Evolutionary conservation across 1,284 basidiomycete genomes (phyloP), one percentile per base, ranked within the genome.

Genomic region (Xerocomus nothofagi): DNA sequence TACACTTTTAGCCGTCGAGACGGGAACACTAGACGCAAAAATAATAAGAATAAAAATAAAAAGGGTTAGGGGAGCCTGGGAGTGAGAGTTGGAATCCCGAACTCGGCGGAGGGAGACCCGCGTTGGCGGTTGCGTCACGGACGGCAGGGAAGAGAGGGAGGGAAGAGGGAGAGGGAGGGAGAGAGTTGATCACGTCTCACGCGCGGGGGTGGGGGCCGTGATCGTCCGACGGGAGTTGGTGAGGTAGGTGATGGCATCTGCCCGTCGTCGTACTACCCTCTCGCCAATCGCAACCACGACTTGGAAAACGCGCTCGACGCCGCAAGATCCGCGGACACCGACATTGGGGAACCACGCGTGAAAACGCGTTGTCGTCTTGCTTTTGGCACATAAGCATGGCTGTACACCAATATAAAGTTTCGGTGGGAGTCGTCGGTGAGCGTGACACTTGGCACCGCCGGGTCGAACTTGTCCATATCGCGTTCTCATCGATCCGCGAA

Each of bases 1-100:
- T 14, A 30, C 21, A 3, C 18, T 34, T 50, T 51, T 37, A 30
- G 8, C n/a, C 31, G 8, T 48, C 29, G 41, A 43, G 45, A 42
- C 41, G 3, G 18, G 32, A 27, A 50, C 8, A 10, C 31, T 23
- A 39, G 54, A 53, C 30, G 3, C 29, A 26, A 17, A 18, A n/a
- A n/a, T n/a, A n/a, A n/a, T n/a, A n/a, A n/a, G n/a, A n/a, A n/a
- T n/a, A n/a, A n/a, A 20, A 31, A 21, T 1, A 12, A 23, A 18
- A 34, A 26, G 20, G 1, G 29, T 42, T 30, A 34, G 20, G 23
- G n/a, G 18, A 31, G 10, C 49, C 31, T 54, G 34, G 18, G 53
- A 32, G 17, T 33, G n/a, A n/a, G n/a, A n/a, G n/a, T n/a, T n/a
- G 3, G 3, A 12, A 9, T 42, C 30, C 8, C 53, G 39, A 36